Conservation (phyloP, 2,329 filamentous ascomycete genomes). For the Colletotrichum brevisporum region DNA sequence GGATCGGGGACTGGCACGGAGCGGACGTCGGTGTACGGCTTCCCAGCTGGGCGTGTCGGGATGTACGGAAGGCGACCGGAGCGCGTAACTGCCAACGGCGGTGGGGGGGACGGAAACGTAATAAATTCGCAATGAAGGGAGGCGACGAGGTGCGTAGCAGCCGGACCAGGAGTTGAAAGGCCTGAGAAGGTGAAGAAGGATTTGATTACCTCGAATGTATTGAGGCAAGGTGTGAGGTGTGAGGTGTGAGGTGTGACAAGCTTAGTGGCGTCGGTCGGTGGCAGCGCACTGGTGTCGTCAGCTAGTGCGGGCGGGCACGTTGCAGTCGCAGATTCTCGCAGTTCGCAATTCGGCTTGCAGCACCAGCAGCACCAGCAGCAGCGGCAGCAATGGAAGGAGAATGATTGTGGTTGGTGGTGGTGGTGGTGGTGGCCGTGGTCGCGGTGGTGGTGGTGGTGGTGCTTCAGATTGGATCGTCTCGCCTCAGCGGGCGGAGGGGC, state of each 20-base stretch:
- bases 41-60: conserved; percentile 3
- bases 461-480: conserved; percentile 21
- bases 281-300: conserved; percentile 16
- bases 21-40: conserved; percentile 22
- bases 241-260: background rate
- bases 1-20: conserved; percentile 30
- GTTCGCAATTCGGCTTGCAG: too few species aligned
- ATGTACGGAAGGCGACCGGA: conserved; percentile 6
- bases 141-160: background rate
- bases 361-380: background rate
- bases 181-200: conserved; percentile 2
- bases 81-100: conserved; percentile 1
- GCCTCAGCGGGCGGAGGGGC: conserved; percentile 29
- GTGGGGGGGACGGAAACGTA: conserved; percentile 29
- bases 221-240: background rate
- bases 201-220: too few species aligned
- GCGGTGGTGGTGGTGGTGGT: conserved; percentile 1
- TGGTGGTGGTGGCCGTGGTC: too few species aligned
- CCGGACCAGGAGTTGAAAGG: too few species aligned
- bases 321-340: conserved; percentile 1
- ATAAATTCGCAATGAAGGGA: conserved; percentile 14
- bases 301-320: conserved; percentile 19
- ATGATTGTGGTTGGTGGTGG: too few species aligned
- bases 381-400: background rate
- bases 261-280: background rate